Base-by-base conservation (phyloP, 2,329 filamentous ascomycete species). In the Thelonectria olida region DNA sequence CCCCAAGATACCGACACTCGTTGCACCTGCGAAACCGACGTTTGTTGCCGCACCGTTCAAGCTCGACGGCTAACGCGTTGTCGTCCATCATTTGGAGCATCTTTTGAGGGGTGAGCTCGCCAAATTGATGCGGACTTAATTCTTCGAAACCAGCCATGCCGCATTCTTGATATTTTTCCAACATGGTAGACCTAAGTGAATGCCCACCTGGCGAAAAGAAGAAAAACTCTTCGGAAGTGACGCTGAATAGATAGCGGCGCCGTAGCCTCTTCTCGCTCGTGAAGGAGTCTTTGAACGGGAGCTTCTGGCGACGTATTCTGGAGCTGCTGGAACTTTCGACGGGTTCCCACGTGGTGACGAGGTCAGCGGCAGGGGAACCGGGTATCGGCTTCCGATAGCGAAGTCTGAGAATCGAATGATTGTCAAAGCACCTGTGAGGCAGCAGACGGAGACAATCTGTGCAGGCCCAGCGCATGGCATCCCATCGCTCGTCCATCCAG, bases 401-500 rank as follows among this genome's bases (percentile, higher is more conserved):
- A 0, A 65, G 41, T 8, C 47, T 41, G 0, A 63, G 45, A 2
- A 68, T 13, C 1, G 49, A 60, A 1, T 58, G 52, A n/a, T 63
- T 67, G 5, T 59, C 52, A 19, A 67, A 68, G 10, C 34, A 25
- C 15, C 45, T 47, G 27, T 61, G 57, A 1, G 54, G 4, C 1
- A 68, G 51, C n/a, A 68, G 65, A 13, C 59, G 61, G 6, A 63
- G 53, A 13, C 66, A 67, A 1, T 47, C 13, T 0, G 51, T 51
- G 34, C 65, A 68, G 1, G 65, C 57, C 65, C 65, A 68, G 10
- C 54, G 61, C 10, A 66, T 64, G 7, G 2, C 6, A 2, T 36
- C 34, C 58, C 65, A 64, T 12, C n/a, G 22, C 3, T 15, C 20
- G 3, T 50, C 44, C 0, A 15, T 5, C 55, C 50, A 66, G 12